Percentiles rank a stretch among this genome's conserved stretches.
These are phyloP conservation scores for Colletotrichum zoysiae DNA, from an alignment of 2,329 filamentous ascomycete species.

Conservation along the genomic window DNA sequence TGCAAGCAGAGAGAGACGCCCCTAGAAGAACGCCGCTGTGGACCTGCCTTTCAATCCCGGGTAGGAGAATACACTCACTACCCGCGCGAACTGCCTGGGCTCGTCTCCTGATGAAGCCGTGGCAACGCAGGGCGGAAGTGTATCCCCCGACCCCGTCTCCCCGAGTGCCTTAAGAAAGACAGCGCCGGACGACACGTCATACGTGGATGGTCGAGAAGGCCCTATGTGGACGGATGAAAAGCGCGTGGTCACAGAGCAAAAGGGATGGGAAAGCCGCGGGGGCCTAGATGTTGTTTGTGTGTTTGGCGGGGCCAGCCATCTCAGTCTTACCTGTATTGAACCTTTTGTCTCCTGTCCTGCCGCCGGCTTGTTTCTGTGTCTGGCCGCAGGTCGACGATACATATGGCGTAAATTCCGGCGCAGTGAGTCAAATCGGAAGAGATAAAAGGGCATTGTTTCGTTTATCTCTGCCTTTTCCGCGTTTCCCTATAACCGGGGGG, in stretches of 20 bases:
- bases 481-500: neutral
- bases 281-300: neutral
- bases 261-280: neutral
- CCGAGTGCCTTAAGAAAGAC: neutral
- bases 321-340: neutral
- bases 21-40: neutral
- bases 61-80: neutral
- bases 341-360: neutral
- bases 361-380: neutral
- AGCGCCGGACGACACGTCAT: neutral
- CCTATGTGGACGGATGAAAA: neutral
- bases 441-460: neutral
- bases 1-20: too few species aligned
- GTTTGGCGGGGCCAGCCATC: neutral
- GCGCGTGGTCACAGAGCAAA: neutral
- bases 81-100: neutral
- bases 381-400: neutral
- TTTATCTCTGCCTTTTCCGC: neutral
- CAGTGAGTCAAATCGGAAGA: too few species aligned
- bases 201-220: neutral
- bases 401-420: too few species aligned
- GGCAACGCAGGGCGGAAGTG: neutral
- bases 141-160: neutral
- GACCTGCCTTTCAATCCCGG: neutral
- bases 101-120: neutral